Evolutionary conservation across 352 stramenopile species (phyloP).

Genomic region (Phytophthora sojae): DNA sequence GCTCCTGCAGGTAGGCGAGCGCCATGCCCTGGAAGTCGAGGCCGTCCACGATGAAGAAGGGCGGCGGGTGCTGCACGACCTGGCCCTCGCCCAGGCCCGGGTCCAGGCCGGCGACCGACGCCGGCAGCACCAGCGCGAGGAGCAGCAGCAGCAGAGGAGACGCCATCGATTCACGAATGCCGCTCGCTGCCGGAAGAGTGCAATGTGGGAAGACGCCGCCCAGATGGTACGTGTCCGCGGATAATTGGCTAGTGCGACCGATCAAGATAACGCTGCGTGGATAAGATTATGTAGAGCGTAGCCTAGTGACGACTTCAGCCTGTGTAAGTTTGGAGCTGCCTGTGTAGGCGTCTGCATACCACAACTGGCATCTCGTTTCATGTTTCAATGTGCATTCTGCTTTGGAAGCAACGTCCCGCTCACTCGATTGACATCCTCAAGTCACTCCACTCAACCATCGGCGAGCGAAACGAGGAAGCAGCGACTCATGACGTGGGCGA

Average conservation of each 20-base stretch:
- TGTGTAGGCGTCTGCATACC: not conserved
- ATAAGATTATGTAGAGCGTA: conserved; percentile 22
- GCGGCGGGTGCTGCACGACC: conserved; percentile 48
- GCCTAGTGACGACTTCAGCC: not conserved
- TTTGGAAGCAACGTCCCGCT: conserved; percentile 15
- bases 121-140: conserved; percentile 10
- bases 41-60: conserved; percentile 67
- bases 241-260: conserved; percentile 21
- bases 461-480: conserved; percentile 31
- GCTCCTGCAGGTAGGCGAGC: conserved; percentile 62
- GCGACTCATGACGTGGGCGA: conserved; percentile 29
- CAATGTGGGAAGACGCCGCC: conserved; percentile 16
- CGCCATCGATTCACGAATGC: conserved; percentile 16
- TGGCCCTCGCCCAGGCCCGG: conserved; percentile 52
- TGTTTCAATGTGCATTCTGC: not conserved
- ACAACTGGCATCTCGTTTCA: conserved; percentile 5
- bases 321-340: not conserved
- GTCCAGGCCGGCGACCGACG: conserved; percentile 13
- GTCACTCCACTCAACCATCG: not conserved
- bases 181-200: not conserved
- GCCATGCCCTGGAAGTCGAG: conserved; percentile 50
- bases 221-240: conserved; percentile 2
- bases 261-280: conserved; percentile 24
- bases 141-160: conserved; percentile 17
- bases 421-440: not conserved